Evolutionary conservation across 768 basidiomycete species (phyloP).

Genomic region (Lentinula guzmanii): DNA sequence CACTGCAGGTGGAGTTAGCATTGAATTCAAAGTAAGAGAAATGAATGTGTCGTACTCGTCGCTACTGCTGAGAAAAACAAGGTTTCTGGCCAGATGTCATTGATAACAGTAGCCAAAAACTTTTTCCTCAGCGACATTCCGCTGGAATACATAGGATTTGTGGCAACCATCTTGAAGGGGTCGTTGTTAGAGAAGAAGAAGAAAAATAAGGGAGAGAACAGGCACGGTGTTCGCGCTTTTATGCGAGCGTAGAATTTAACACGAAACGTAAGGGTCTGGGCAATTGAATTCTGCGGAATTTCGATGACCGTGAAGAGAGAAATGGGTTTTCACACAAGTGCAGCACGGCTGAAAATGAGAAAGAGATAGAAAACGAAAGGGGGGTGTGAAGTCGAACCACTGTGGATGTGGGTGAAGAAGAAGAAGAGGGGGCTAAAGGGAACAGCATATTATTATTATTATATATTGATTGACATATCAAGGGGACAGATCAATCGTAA

Average conservation of each 20-base stretch:
- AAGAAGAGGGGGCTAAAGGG: neutral
- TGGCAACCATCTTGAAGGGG: conserved; percentile 16
- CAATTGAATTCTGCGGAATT: neutral
- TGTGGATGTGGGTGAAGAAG: neutral
- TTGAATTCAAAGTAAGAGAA: conserved; percentile 14
- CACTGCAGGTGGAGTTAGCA: conserved; percentile 30
- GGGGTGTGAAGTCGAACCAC: neutral
- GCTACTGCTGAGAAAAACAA: conserved; percentile 57
- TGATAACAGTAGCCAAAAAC: conserved; percentile 43
- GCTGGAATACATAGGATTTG: conserved; percentile 23
- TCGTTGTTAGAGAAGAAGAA: neutral
- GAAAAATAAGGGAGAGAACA: neutral
- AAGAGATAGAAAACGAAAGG: neutral
- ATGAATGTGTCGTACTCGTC: conserved; percentile 32
- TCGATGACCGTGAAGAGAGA: neutral
- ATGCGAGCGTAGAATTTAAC: neutral
- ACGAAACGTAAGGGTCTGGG: neutral
- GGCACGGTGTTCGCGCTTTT: neutral
- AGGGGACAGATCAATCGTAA: too few species aligned
- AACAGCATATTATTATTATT: neutral
- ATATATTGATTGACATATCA: neutral
- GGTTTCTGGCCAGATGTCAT: conserved; percentile 63
- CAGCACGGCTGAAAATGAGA: neutral
- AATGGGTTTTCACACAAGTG: neutral
- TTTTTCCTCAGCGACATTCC: conserved; percentile 25